Base-by-base conservation (phyloP, 2,329 filamentous ascomycete genomes). In the Talaromyces atroroseus region DNA sequence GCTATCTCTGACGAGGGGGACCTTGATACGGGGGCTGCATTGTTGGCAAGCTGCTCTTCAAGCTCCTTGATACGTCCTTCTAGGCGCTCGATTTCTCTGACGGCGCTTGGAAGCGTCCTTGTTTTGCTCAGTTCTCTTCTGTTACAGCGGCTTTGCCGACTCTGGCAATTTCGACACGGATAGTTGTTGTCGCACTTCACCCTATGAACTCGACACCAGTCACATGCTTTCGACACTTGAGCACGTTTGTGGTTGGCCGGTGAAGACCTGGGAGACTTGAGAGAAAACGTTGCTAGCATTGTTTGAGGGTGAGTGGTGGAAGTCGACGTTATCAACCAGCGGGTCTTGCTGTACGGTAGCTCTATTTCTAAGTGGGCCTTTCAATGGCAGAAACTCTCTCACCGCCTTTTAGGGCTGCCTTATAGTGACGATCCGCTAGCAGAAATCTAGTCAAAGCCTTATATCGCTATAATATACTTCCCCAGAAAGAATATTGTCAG, bases 1-100 rank as follows among this genome's bases (percentile, higher is more conserved):
- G 5, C 6, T 24, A 16, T 10, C 24, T 50, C 38, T 42, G 48
- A 40, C 40, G 54, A 52, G 52, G 60, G 51, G 32, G 45, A 46
- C 24, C 52, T 24, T 49, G 49, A 26, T 52, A 24, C 59, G 57
- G 12, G 58, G 52, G 46, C 62, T 49, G 32, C 59, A 26, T 59
- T 59, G 50, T 72, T 42, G 5, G 23, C 64, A 3, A 77, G 61
- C 38, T 74, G 66, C 20, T 58, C 51, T 58, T 74, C 67, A 1
- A 73, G 58, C 26, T 71, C 64, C 40, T 63, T 59, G n/a, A 72
- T 61, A 18, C 64, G 67, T 36, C 68, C 63, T 55, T 67, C 69
- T 50, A 77, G 58, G 11, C 67, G 65, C 26, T 64, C 62, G 23
- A 67, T 64, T 38, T 67, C 62, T 47, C 54, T 56, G 38, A 56